Evolutionary conservation across 1,139 yeast genomes (phyloP).

Genomic region (Zygoascus meyerae): DNA sequence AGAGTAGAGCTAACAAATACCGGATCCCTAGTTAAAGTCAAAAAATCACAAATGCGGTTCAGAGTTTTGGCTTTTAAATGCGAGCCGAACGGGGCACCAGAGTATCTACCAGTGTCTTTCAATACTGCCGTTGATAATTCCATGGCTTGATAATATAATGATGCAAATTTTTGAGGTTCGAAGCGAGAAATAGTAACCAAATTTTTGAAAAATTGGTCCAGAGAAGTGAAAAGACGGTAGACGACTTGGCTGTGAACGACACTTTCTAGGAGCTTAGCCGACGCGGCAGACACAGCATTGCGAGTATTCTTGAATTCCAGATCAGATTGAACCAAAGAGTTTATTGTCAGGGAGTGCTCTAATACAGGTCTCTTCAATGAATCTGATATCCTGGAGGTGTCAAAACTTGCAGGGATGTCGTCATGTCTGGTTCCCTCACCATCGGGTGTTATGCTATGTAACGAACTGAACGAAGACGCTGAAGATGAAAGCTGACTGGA

Average conservation of each 20-base stretch:
- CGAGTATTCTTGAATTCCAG: constrained; percentile 17
- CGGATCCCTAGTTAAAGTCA: constrained; percentile 33
- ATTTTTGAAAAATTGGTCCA: constrained; percentile 17
- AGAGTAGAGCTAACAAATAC: constrained; percentile 32
- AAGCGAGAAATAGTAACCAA: constrained; percentile 19
- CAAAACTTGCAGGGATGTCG: neutral
- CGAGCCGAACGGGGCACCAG: constrained; percentile 20
- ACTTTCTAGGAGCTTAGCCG: constrained; percentile 21
- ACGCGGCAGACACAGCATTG: constrained; percentile 13
- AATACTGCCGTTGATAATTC: constrained; percentile 25
- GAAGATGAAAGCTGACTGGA: constrained; percentile 2
- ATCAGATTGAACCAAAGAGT: constrained; percentile 22
- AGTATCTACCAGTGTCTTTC: constrained; percentile 8
- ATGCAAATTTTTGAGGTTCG: constrained; percentile 24
- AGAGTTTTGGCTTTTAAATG: constrained; percentile 24
- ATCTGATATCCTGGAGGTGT: neutral
- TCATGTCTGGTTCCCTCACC: neutral
- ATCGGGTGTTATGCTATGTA: constrained; percentile 1
- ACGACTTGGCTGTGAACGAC: constrained; percentile 24
- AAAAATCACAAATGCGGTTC: constrained; percentile 30
- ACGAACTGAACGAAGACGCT: constrained; percentile 5
- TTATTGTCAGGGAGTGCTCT: constrained; percentile 17
- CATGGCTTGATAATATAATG: constrained; percentile 24
- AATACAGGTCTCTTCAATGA: neutral
- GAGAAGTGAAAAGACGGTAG: constrained; percentile 23